These are phyloP conservation scores for Termitomyces sp. DNA, from an alignment of 768 basidiomycete genomes.

Conservation along the genomic window DNA sequence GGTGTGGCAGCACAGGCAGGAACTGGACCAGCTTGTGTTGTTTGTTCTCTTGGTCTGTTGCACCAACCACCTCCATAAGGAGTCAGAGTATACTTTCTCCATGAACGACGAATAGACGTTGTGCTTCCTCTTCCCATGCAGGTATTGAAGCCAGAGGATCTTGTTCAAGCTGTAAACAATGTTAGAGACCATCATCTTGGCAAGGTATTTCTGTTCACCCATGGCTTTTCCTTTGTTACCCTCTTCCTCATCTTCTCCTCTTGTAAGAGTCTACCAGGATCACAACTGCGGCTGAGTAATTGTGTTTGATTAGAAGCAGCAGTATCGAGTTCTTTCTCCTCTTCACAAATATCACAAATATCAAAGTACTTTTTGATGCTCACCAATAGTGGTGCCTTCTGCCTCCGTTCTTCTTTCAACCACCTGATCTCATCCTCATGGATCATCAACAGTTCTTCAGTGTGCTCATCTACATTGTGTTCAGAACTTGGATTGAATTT, in stretches of 20 bases:
- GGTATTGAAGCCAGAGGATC: constrained; percentile 79
- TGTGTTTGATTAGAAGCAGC: constrained; percentile 79
- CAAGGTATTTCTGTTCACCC: constrained; percentile 48
- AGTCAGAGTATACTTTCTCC: constrained; percentile 78
- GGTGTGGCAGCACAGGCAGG: constrained; percentile 63
- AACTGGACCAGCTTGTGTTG: constrained; percentile 55
- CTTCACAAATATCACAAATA: constrained; percentile 82
- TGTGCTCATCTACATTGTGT: constrained; percentile 64
- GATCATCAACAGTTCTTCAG: constrained; percentile 79
- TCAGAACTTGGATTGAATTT: neutral
- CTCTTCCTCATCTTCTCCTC: constrained; percentile 98
- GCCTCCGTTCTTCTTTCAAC: constrained; percentile 77
- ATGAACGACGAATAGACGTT: constrained; percentile 76
- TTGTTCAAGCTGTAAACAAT: constrained; percentile 67
- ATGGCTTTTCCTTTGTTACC: constrained; percentile 88
- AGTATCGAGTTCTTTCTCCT: constrained; percentile 83
- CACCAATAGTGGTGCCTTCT: constrained; percentile 72
- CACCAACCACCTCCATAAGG: constrained; percentile 68
- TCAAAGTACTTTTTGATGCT: constrained; percentile 86
- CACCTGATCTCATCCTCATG: constrained; percentile 84
- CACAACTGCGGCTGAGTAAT: constrained; percentile 75
- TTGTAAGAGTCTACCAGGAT: constrained; percentile 79
- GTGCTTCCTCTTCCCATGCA: constrained; percentile 78
- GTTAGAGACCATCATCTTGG: neutral
- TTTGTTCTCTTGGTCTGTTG: constrained; percentile 80